These are phyloP conservation scores for Arthrobotrys entomopaga DNA, from an alignment of 2,329 filamentous ascomycete species.

Conservation along the genomic window DNA sequence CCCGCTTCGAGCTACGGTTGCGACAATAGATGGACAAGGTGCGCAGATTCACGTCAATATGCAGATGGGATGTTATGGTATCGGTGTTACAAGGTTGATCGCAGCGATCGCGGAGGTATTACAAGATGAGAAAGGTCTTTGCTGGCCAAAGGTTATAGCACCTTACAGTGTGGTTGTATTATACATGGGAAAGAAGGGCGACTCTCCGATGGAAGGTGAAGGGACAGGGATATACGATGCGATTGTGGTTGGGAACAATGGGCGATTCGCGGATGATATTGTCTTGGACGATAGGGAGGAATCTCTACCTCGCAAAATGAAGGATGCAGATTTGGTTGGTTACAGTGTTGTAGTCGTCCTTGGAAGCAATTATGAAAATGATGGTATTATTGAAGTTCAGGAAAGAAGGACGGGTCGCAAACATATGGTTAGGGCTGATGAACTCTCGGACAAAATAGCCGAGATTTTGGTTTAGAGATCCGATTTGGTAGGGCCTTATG, in stretches of 20 bases:
- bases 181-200: constrained; percentile 64
- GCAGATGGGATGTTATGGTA: constrained; percentile 97
- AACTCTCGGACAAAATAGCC: constrained; percentile 62
- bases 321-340: constrained; percentile 87
- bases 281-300: constrained; percentile 78
- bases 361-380: constrained; percentile 74
- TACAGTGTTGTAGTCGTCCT: constrained; percentile 85
- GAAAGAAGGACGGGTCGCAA: constrained; percentile 75
- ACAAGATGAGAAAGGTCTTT: constrained; percentile 77
- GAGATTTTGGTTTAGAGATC: constrained; percentile 21
- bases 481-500: background rate
- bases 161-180: constrained; percentile 82
- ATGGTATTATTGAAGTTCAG: constrained; percentile 77
- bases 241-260: constrained; percentile 43
- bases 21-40: constrained; percentile 58
- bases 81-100: constrained; percentile 90
- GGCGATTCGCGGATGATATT: constrained; percentile 65
- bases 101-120: constrained; percentile 83
- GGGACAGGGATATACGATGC: constrained; percentile 49
- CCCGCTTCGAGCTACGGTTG: constrained; percentile 74
- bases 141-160: constrained; percentile 87
- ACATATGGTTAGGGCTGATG: constrained; percentile 68
- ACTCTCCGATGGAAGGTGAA: constrained; percentile 67
- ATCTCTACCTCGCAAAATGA: constrained; percentile 82
- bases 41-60: constrained; percentile 67